Evolutionary conservation across 305 asterid species (phyloP).

Genomic region (Stenogyne calaminthoides): DNA sequence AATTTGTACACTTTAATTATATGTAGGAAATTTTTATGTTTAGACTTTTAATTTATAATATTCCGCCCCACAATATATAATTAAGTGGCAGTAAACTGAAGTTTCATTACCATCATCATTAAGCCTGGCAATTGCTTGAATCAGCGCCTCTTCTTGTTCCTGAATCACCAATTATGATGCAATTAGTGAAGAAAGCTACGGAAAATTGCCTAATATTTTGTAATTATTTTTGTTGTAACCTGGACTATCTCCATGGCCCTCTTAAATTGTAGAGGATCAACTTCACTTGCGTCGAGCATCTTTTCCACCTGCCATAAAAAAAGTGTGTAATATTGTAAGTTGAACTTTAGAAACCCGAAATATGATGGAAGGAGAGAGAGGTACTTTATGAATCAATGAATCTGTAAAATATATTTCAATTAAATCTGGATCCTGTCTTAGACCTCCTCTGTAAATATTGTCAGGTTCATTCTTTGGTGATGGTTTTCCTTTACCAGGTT

Average conservation of each 20-base stretch:
- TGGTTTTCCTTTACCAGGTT: background rate
- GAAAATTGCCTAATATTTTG: background rate
- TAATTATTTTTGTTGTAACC: background rate
- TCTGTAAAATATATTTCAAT: background rate
- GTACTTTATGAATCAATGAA: background rate
- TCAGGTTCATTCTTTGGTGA: background rate
- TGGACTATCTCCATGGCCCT: background rate
- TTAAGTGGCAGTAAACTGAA: too few relatives aligned
- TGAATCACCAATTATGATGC: too few relatives aligned
- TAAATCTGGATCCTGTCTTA: background rate
- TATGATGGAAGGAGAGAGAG: background rate
- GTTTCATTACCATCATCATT: too few relatives aligned
- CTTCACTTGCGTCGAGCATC: background rate
- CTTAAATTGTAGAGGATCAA: background rate
- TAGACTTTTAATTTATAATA: background rate
- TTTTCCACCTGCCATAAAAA: background rate
- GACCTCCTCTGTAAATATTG: background rate
- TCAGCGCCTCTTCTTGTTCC: too few relatives aligned
- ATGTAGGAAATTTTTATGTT: background rate
- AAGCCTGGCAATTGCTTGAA: too few relatives aligned
- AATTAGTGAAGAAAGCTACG: too few relatives aligned
- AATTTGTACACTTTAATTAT: too few relatives aligned
- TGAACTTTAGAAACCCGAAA: background rate
- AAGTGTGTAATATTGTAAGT: background rate
- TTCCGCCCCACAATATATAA: background rate